These are phyloP conservation scores for Plasmodium adleri DNA, from an alignment of 169 alveolate genomes.

Conservation along the genomic window DNA sequence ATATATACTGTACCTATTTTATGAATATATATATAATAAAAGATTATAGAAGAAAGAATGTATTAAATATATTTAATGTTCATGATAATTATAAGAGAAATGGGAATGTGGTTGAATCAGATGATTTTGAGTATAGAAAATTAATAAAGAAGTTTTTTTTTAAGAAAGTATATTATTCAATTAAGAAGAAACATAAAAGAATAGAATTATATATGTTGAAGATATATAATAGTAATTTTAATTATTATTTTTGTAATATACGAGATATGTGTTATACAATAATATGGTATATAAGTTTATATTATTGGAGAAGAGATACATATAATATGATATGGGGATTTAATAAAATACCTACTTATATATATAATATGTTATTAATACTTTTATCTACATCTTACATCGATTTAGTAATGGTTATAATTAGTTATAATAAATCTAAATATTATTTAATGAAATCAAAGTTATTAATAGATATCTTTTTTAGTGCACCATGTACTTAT, in stretches of 20 bases:
- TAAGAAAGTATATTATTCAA: slow-evolving; percentile 44
- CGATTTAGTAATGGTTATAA: slow-evolving; percentile 59
- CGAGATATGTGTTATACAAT: slow-evolving; percentile 44
- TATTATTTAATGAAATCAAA: slow-evolving; percentile 60
- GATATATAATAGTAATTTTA: slow-evolving; percentile 58
- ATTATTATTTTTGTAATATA: slow-evolving; percentile 59
- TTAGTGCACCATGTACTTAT: slow-evolving; percentile 68
- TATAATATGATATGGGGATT: slow-evolving; percentile 54
- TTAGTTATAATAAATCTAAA: slow-evolving; percentile 58
- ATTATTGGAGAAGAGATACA: slow-evolving; percentile 72
- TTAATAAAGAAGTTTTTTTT: slow-evolving; percentile 67
- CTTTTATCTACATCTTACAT: slow-evolving; percentile 71
- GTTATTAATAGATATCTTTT: slow-evolving; percentile 61
- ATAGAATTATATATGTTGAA: slow-evolving; percentile 59
- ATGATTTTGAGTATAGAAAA: slow-evolving; percentile 69
- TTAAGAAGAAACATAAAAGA: slow-evolving; percentile 51
- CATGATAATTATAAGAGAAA: neutral
- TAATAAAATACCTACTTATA: slow-evolving; percentile 54
- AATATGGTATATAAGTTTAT: slow-evolving; percentile 68
- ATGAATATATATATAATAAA: slow-evolving; percentile 36
- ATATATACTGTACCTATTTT: slow-evolving; percentile 30
- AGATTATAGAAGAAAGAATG: slow-evolving; percentile 9
- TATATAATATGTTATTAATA: slow-evolving; percentile 49
- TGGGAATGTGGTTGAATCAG: slow-evolving; percentile 28
- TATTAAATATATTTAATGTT: slow-evolving; percentile 12